Conservation (phyloP, 2,329 filamentous ascomycete genomes). For the Penicillium sp. region DNA sequence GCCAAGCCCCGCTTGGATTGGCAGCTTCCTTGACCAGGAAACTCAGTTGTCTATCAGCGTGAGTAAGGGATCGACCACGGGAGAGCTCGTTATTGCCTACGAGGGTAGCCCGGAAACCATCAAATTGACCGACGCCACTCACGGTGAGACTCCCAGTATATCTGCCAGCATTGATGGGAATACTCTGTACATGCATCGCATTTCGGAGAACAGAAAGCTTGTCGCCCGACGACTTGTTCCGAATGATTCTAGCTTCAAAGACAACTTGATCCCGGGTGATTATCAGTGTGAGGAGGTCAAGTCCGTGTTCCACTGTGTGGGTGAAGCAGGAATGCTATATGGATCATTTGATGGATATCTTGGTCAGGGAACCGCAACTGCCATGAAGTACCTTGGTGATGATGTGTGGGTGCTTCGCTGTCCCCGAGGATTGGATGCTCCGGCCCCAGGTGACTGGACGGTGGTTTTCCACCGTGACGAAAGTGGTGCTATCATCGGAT, state of each 20-base stretch:
- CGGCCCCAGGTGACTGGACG: conserved; percentile 47
- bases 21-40: conserved; percentile 41
- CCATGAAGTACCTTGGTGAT: conserved; percentile 41
- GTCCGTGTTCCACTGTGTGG: conserved; percentile 37
- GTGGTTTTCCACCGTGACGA: conserved; percentile 35
- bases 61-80: conserved; percentile 20
- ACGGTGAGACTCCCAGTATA: conserved; percentile 23
- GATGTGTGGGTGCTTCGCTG: conserved; percentile 43
- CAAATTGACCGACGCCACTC: conserved; percentile 9
- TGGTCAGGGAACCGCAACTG: conserved; percentile 38
- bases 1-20: conserved; percentile 30
- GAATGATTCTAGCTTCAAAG: conserved; percentile 8
- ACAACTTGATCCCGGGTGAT: conserved; percentile 23
- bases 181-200: conserved; percentile 25
- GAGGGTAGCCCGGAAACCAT: conserved; percentile 27
- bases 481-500: conserved; percentile 21
- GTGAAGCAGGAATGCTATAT: conserved; percentile 41
- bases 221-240: conserved; percentile 21
- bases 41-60: conserved; percentile 35
- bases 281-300: conserved; percentile 41
- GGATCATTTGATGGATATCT: conserved; percentile 46
- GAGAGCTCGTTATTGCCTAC: conserved; percentile 35
- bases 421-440: conserved; percentile 43
- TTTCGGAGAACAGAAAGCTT: conserved; percentile 31
- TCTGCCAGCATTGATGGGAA: conserved; percentile 33